A percentile compares a stretch with the other conserved stretches of the same genome.
Conservation (phyloP, 2,329 filamentous ascomycete genomes). For the Venturia effusa region DNA sequence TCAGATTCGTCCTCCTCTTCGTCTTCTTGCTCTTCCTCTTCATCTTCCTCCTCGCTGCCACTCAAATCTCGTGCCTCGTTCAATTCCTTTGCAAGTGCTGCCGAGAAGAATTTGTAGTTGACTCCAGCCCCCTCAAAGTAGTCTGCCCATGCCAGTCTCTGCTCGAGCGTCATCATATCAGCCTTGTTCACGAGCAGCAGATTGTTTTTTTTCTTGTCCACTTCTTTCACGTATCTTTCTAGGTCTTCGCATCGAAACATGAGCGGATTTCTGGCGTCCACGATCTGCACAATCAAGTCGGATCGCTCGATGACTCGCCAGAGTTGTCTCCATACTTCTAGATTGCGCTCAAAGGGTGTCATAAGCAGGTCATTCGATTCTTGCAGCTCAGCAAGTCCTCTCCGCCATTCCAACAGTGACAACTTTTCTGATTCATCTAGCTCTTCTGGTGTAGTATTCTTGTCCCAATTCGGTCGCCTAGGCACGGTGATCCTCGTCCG, state of each 20-base stretch:
- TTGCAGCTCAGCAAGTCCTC: slow-evolving; percentile 82
- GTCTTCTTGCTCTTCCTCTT: slow-evolving; percentile 39
- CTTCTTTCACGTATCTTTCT: slow-evolving; percentile 87
- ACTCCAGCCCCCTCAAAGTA: slow-evolving; percentile 75
- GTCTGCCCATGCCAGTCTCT: slow-evolving; percentile 74
- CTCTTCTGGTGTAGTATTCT: slow-evolving; percentile 70
- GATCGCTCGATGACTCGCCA: slow-evolving; percentile 98
- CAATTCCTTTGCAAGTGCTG: slow-evolving; percentile 77
- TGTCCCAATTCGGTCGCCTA: slow-evolving; percentile 79
- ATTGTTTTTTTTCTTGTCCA: slow-evolving; percentile 81
- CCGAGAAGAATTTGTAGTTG: slow-evolving; percentile 93
- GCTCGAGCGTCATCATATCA: slow-evolving; percentile 90
- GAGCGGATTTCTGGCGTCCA: slow-evolving; percentile 89
- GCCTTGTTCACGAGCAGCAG: slow-evolving; percentile 94
- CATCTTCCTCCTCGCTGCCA: slow-evolving; percentile 33
- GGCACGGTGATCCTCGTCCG: slow-evolving; percentile 74
- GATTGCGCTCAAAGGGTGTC: slow-evolving; percentile 94
- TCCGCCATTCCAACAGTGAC: slow-evolving; percentile 74
- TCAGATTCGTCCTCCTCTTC: slow-evolving; percentile 30
- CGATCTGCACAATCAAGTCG: slow-evolving; percentile 93
- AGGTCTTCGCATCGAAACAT: slow-evolving; percentile 91
- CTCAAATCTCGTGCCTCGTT: slow-evolving; percentile 57
- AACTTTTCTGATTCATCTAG: slow-evolving; percentile 71
- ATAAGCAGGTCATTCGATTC: slow-evolving; percentile 90
- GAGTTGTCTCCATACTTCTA: slow-evolving; percentile 95